Percentiles rank a stretch among this genome's conserved stretches.
Conservation (phyloP, 2,329 filamentous ascomycete species). For the Orbilia brochopaga region DNA sequence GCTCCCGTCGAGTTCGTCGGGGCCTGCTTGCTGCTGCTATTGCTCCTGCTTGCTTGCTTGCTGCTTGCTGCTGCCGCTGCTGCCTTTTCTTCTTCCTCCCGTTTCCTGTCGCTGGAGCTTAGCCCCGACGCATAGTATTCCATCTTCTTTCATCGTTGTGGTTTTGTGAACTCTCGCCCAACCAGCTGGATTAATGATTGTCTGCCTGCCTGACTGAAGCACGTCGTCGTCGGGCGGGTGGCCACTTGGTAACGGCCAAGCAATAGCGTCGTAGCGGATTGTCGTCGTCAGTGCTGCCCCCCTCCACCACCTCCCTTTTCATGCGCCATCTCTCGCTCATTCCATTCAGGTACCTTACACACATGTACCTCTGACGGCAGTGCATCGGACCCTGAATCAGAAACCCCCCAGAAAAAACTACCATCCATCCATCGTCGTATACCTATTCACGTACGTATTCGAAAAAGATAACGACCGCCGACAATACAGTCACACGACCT, state of each 20-base stretch:
- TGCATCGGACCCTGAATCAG: background rate
- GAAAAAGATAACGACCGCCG: background rate
- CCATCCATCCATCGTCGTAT: too few relatives aligned
- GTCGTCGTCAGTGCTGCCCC: background rate
- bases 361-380: background rate
- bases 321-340: background rate
- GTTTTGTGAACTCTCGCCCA: too few relatives aligned
- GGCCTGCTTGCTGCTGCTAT: too few relatives aligned
- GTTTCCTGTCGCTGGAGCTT: background rate
- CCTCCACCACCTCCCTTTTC: conserved; percentile 1
- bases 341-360: background rate
- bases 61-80: background rate
- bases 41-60: background rate
- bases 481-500: background rate
- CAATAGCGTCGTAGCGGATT: background rate
- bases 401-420: background rate
- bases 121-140: background rate
- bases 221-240: too few relatives aligned
- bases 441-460: background rate
- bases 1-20: too few relatives aligned
- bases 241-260: too few relatives aligned
- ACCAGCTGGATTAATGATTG: background rate
- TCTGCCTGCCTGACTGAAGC: too few relatives aligned
- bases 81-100: background rate
- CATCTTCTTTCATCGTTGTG: background rate